phyloP scores from a whole-genome alignment of 1,284 basidiomycete genomes.

The Cystobasidium slooffiae region DNA sequence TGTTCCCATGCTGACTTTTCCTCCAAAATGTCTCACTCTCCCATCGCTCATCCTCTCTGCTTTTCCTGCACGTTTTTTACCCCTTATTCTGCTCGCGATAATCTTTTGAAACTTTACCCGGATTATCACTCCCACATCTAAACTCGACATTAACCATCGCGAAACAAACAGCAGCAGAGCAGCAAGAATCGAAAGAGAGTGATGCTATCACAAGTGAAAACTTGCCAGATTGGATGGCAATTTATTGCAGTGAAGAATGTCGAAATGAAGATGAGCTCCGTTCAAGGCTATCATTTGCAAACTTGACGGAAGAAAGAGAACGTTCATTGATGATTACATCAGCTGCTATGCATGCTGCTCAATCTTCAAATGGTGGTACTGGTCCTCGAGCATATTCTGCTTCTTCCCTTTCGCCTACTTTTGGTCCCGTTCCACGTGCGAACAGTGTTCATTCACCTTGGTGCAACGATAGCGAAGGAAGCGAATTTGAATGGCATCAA shows the following conservation, averaged over 20 bases:
- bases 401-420: constrained; percentile 16
- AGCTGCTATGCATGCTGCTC: constrained; percentile 1
- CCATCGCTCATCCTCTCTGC: too few species aligned
- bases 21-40: background rate
- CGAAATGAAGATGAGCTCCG: constrained; percentile 41
- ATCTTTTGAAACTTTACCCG: background rate
- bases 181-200: constrained; percentile 7
- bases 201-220: constrained; percentile 18
- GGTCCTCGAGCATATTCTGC: constrained; percentile 10
- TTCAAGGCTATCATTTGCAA: constrained; percentile 34
- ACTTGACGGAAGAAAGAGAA: constrained; percentile 29
- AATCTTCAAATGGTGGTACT: constrained; percentile 2
- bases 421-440: background rate
- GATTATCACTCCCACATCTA: background rate
- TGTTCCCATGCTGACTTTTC: constrained; percentile 3
- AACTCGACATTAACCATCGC: background rate
- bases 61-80: too few species aligned
- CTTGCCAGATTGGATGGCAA: constrained; percentile 38
- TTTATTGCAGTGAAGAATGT: constrained; percentile 42
- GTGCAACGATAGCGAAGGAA: constrained; percentile 34
- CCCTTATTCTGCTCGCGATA: too few species aligned
- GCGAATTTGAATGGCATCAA: constrained; percentile 37
- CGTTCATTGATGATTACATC: background rate
- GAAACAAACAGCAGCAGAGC: background rate
- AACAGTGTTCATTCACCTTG: background rate